Base-by-base conservation (phyloP, 1,284 basidiomycete genomes). In the Meira miltonrushii region DNA sequence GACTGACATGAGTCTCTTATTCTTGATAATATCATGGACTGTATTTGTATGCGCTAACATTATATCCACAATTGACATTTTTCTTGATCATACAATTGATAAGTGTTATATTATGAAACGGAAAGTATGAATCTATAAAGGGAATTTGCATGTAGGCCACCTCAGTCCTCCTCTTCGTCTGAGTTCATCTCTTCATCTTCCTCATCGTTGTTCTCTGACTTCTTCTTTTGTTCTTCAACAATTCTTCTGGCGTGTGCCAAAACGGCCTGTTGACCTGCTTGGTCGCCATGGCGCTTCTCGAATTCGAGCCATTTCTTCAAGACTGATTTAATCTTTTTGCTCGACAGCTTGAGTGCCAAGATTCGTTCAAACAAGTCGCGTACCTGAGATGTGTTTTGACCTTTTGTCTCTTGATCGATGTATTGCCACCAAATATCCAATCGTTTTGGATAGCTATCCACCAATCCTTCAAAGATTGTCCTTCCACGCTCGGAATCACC, bases 391-490 rank as follows among this genome's bases (percentile, higher is more conserved):
- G 91, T 82, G 47, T 79, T 94, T 86, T 21, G 83, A 80, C 77
- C 87, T 85, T 48, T 83, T 6, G 86, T 87, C 75, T 97, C 90
- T 86, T 96, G 92, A 77, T 98, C 95, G 76, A 97, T 87, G 79
- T 98, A 99, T 58, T 97, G 83, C 59, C 88, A 89, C 93, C 96
- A 98, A 43, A 97, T 81, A 78, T 98, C 94, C 81, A 92, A 87
- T 51, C 92, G 86, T 79, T 93, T 96, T 2, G 92, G 87, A 80
- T 96, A 90, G 13, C 88, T 89, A 76, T 94, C 91, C 33, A 98
- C 83, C 58, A 99, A 89, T 39, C 94, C 95, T 78, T 98, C 95
- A 64, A 96, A 98, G 57, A 99, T 84, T 0, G 94, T 97, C 75
- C 89, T 88, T 19, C 92, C 95, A 51, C 94, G 86, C 79, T 99